phyloP scores from a whole-genome alignment of 306 rosid genomes.

The Carpinus viminea region DNA sequence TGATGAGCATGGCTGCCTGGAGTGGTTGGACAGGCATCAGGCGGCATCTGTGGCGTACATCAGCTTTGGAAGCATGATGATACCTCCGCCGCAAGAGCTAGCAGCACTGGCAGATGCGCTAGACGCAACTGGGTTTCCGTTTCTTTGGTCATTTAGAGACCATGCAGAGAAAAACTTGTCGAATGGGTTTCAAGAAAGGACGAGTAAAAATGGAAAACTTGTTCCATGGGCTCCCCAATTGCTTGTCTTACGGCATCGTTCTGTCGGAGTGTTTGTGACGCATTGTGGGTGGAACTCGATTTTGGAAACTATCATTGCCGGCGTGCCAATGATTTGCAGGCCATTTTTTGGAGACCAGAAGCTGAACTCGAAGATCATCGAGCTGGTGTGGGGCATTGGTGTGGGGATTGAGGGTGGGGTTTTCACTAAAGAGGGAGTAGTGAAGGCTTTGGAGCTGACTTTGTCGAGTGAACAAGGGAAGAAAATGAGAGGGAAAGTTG shows the following conservation, averaged over 20 bases:
- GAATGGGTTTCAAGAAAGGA: slow-evolving; percentile 32
- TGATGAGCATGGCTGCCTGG: slow-evolving; percentile 42
- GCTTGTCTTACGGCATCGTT: slow-evolving; percentile 40
- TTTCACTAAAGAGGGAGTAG: slow-evolving; percentile 32
- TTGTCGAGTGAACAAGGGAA: slow-evolving; percentile 38
- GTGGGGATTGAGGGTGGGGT: slow-evolving; percentile 43
- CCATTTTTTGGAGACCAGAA: slow-evolving; percentile 64
- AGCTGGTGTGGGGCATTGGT: slow-evolving; percentile 50
- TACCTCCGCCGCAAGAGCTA: slow-evolving; percentile 59
- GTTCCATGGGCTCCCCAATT: slow-evolving; percentile 68
- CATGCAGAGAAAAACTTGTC: slow-evolving; percentile 41
- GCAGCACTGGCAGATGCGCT: slow-evolving; percentile 50
- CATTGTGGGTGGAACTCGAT: slow-evolving; percentile 76
- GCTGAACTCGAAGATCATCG: slow-evolving; percentile 42
- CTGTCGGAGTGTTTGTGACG: slow-evolving; percentile 51
- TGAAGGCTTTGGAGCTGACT: slow-evolving; percentile 28
- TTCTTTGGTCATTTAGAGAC: slow-evolving; percentile 64
- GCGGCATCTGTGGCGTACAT: slow-evolving; percentile 53
- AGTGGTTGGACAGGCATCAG: slow-evolving; percentile 52
- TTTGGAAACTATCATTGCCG: slow-evolving; percentile 56
- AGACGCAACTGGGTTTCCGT: slow-evolving; percentile 43
- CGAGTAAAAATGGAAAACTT: slow-evolving; percentile 39
- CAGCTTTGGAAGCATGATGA: slow-evolving; percentile 55
- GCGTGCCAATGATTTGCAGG: slow-evolving; percentile 68
- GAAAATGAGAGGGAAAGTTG: slow-evolving; percentile 40